These are phyloP conservation scores for Phaffia rhodozyma DNA, from an alignment of 1,284 basidiomycete species.

Conservation along the genomic window DNA sequence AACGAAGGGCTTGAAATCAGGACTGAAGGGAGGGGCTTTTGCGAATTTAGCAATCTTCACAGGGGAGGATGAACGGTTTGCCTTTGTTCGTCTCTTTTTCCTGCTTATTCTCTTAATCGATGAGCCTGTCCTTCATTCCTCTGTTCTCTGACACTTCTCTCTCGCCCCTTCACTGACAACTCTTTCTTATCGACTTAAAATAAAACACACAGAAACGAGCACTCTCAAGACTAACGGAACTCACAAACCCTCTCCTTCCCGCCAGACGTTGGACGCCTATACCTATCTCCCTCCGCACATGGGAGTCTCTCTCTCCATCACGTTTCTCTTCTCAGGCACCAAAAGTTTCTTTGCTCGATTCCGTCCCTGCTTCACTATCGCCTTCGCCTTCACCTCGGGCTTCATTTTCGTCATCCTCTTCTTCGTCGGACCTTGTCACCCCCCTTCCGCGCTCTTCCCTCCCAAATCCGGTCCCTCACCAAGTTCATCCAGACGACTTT, in stretches of 20 bases:
- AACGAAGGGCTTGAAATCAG: background rate
- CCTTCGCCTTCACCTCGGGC: background rate
- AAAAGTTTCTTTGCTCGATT: no score
- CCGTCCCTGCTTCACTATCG: background rate
- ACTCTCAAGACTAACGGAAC: slow-evolving; percentile 1
- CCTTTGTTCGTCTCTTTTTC: background rate
- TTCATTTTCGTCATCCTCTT: background rate
- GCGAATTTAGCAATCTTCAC: slow-evolving; percentile 11
- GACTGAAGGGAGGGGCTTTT: background rate
- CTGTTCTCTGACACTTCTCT: no score
- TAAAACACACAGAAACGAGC: background rate
- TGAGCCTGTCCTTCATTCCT: background rate
- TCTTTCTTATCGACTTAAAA: background rate
- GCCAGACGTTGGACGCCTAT: background rate
- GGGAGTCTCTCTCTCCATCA: slow-evolving; percentile 1
- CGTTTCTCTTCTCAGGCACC: background rate
- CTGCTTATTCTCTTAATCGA: background rate
- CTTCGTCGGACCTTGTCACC: background rate
- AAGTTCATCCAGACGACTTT: background rate
- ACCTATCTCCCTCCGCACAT: slow-evolving; percentile 5
- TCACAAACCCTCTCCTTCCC: slow-evolving; percentile 1
- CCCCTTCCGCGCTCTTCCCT: background rate
- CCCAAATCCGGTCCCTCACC: background rate
- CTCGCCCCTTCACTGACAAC: background rate
- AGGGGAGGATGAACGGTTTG: slow-evolving; percentile 15